These are phyloP conservation scores for Chaetomium fimeti DNA, from an alignment of 495 filamentous ascomycete species.

Conservation along the genomic window DNA sequence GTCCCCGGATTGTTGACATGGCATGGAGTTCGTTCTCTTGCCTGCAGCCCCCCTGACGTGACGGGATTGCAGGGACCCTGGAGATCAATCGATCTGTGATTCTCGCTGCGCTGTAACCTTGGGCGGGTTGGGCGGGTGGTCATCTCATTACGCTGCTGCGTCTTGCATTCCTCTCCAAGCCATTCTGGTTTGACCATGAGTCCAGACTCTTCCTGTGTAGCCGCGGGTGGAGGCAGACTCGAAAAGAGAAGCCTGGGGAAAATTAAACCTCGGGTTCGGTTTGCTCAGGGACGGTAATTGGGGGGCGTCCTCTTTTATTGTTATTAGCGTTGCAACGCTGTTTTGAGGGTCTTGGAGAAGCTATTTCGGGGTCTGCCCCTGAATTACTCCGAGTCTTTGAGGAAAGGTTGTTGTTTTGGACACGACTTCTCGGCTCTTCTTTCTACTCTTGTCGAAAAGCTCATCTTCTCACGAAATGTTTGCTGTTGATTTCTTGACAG, in stretches of 20 bases:
- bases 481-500: no score
- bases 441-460: no score
- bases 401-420: no score
- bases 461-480: no score
- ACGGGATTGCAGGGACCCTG: background rate
- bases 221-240: no score
- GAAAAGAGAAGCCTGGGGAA: no score
- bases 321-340: background rate
- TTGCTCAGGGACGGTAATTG: no score
- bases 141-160: background rate
- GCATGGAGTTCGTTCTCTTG: no score
- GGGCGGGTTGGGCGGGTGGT: background rate
- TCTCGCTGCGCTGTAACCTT: background rate
- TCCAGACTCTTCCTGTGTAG: background rate
- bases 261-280: no score
- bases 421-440: no score
- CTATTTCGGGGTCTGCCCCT: background rate
- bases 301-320: background rate
- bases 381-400: no score
- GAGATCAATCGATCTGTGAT: background rate
- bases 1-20: no score
- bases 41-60: background rate
- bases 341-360: background rate
- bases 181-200: background rate
- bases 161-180: background rate